phyloP scores from a whole-genome alignment of 1,284 basidiomycete species.

The Leucoagaricus sp. region DNA sequence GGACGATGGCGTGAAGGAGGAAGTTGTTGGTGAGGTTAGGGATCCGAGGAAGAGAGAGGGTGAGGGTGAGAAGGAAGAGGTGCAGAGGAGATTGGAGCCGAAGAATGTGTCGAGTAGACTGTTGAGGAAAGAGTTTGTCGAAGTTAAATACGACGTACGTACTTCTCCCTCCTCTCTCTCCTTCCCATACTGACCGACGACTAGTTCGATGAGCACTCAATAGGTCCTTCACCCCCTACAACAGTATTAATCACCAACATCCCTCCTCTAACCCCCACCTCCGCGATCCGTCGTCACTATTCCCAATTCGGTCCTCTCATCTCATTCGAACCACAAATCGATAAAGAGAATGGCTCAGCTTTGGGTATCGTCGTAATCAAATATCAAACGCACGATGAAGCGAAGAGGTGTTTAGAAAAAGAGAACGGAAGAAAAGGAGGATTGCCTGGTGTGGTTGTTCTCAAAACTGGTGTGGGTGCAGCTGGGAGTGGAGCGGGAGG shows the following conservation, averaged over 20 bases:
- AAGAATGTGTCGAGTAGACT: conserved; percentile 32
- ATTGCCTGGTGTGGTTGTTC: conserved; percentile 21
- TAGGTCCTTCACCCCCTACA: conserved; percentile 74
- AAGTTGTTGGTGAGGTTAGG: conserved; percentile 36
- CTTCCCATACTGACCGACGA: conserved; percentile 15
- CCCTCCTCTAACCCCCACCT: conserved; percentile 69
- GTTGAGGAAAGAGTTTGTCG: conserved; percentile 46
- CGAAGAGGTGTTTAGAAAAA: conserved; percentile 60
- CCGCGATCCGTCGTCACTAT: conserved; percentile 72
- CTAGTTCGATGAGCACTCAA: conserved; percentile 79
- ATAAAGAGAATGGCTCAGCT: conserved; percentile 78
- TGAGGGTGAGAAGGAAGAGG: conserved; percentile 34
- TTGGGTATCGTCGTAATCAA: conserved; percentile 84
- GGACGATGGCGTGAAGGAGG: conserved; percentile 39
- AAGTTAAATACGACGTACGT: conserved; percentile 65
- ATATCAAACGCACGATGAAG: conserved; percentile 63
- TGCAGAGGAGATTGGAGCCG: conserved; percentile 38
- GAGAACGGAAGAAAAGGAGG: conserved; percentile 54
- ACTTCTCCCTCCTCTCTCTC: neutral
- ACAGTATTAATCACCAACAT: conserved; percentile 77
- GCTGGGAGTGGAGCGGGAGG: conserved; percentile 32
- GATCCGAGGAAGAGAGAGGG: conserved; percentile 57
- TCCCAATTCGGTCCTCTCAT: conserved; percentile 65
- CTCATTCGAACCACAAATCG: conserved; percentile 80
- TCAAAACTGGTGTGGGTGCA: conserved; percentile 19